Evolutionary conservation across 805 yeast genomes (phyloP).

Genomic region (Babjeviella inositovora): DNA sequence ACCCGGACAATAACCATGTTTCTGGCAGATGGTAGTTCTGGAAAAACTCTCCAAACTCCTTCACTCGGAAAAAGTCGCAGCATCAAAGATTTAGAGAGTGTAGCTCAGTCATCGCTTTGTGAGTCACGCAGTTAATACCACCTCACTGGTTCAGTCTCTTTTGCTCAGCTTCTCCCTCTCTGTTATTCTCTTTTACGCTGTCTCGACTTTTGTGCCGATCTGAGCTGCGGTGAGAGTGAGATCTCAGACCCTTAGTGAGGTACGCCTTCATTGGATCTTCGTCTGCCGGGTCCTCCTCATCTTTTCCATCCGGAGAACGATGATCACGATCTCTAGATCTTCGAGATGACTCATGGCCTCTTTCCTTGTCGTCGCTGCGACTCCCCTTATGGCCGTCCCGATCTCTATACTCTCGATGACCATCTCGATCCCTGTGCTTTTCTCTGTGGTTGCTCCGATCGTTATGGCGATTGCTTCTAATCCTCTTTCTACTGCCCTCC

Average conservation of each 20-base stretch:
- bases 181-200: background rate
- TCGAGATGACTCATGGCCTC: background rate
- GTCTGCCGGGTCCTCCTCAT: constrained; percentile 1
- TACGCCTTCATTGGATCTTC: background rate
- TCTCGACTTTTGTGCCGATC: background rate
- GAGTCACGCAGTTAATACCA: too few species aligned
- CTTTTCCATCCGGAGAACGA: background rate
- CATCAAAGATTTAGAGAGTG: too few species aligned
- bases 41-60: too few species aligned
- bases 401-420: background rate
- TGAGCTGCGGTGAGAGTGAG: too few species aligned
- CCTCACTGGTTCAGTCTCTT: too few species aligned
- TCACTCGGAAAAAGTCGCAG: too few species aligned
- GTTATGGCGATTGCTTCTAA: background rate
- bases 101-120: too few species aligned
- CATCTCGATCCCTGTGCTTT: background rate
- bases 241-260: background rate
- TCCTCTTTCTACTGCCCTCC: background rate
- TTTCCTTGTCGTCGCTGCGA: background rate
- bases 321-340: background rate
- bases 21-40: too few species aligned
- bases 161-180: background rate
- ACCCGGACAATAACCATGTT: too few species aligned
- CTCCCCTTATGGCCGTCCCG: background rate
- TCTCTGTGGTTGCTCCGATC: constrained; percentile 1